phyloP scores from a whole-genome alignment of 768 basidiomycete species.

The Tricholoma sp. region DNA sequence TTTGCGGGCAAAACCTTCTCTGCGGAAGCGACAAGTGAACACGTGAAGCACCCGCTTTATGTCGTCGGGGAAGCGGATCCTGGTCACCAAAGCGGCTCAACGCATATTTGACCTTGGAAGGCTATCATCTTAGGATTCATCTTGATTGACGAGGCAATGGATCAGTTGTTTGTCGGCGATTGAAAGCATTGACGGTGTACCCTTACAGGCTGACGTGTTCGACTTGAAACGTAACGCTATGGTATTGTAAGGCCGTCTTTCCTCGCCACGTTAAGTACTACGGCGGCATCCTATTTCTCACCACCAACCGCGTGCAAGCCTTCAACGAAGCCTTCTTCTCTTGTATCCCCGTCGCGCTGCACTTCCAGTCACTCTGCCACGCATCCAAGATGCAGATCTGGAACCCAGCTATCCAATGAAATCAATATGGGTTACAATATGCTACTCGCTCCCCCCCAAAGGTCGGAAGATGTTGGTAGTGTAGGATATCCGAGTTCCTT shows the following conservation, averaged over 20 bases:
- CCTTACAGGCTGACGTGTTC: conserved; percentile 69
- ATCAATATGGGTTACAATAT: too few relatives aligned
- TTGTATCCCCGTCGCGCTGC: conserved; percentile 60
- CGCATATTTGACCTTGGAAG: conserved; percentile 51
- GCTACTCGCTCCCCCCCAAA: too few relatives aligned
- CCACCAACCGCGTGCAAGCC: conserved; percentile 50
- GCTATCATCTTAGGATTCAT: conserved; percentile 51
- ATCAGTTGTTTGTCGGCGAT: too few relatives aligned
- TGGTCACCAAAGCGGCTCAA: conserved; percentile 41
- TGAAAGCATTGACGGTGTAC: too few relatives aligned
- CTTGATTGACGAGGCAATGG: conserved; percentile 46
- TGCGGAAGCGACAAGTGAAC: conserved; percentile 51
- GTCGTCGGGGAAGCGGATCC: conserved; percentile 49
- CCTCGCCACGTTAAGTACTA: conserved; percentile 55
- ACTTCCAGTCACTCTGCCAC: too few relatives aligned
- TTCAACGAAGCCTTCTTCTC: conserved; percentile 69
- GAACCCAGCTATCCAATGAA: too few relatives aligned
- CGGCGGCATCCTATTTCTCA: conserved; percentile 49
- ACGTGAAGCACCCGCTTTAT: conserved; percentile 44
- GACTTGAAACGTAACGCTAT: conserved; percentile 64
- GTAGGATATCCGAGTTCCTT: too few relatives aligned
- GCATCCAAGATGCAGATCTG: too few relatives aligned
- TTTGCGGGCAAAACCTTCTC: conserved; percentile 44
- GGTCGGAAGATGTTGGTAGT: too few relatives aligned
- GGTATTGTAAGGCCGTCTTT: too few relatives aligned